Percentiles rank a stretch among this genome's conserved stretches.
phyloP scores from a whole-genome alignment of 2,329 filamentous ascomycete genomes.

The Penicillium sp. region DNA sequence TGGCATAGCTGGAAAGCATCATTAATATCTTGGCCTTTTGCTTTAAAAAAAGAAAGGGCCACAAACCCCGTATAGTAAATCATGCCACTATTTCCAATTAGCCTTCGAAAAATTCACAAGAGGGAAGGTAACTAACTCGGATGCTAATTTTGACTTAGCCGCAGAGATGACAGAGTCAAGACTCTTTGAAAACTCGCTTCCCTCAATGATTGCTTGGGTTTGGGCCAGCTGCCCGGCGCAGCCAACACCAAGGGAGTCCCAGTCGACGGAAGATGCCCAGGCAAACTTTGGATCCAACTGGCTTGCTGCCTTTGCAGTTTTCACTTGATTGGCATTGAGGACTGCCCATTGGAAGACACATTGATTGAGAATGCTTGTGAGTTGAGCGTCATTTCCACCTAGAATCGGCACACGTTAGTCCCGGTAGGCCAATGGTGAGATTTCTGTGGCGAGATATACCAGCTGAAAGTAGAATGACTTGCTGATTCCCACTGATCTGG shows the following conservation, averaged over 20 bases:
- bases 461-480: neutral
- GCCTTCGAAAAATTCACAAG: neutral
- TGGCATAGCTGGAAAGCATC: neutral
- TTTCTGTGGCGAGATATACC: neutral
- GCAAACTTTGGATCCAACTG: neutral
- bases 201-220: neutral
- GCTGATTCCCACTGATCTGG: neutral
- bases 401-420: neutral
- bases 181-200: neutral
- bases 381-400: neutral
- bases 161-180: neutral
- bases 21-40: too few relatives aligned
- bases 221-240: neutral
- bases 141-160: neutral
- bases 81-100: neutral
- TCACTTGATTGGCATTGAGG: neutral
- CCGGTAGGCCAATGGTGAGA: too few relatives aligned
- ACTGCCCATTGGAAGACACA: neutral
- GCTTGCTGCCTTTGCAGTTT: neutral
- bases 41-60: neutral
- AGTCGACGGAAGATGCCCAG: neutral
- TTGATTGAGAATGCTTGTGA: neutral
- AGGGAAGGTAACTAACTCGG: neutral
- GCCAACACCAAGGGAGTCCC: neutral
- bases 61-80: neutral